Conservation (phyloP, 768 basidiomycete genomes). For the Hydnomerulius pinastri region DNA sequence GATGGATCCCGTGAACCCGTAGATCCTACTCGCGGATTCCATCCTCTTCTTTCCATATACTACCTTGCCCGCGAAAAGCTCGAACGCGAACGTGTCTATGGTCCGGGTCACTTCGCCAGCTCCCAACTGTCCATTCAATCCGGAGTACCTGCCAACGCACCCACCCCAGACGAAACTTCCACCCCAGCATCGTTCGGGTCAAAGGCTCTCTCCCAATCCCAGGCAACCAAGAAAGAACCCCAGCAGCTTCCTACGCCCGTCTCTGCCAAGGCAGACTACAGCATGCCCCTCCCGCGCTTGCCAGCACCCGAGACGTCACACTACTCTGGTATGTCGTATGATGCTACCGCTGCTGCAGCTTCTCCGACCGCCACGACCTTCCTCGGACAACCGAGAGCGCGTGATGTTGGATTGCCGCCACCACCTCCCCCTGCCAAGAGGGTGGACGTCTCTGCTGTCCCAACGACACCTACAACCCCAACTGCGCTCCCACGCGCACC, state of each 20-base stretch:
- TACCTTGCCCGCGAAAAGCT: constrained; percentile 95
- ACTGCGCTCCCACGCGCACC: constrained; percentile 62
- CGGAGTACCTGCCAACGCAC: constrained; percentile 18
- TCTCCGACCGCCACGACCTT: constrained; percentile 64
- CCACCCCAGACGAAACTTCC: constrained; percentile 20
- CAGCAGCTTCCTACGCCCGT: constrained; percentile 22
- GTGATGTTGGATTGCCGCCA: constrained; percentile 58
- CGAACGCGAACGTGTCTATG: constrained; percentile 92
- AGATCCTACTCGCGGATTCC: constrained; percentile 92
- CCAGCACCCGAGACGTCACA: constrained; percentile 83
- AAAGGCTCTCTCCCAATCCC: constrained; percentile 34
- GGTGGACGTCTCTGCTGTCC: constrained; percentile 25
- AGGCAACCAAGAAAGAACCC: constrained; percentile 34
- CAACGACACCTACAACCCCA: constrained; percentile 29
- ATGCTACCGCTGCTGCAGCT: constrained; percentile 45
- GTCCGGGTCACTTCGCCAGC: constrained; percentile 89
- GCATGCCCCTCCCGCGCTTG: constrained; percentile 78
- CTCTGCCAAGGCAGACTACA: constrained; percentile 66
- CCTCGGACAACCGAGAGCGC: constrained; percentile 61
- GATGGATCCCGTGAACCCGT: constrained; percentile 52
- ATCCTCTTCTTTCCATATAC: constrained; percentile 95
- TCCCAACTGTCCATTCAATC: constrained; percentile 74
- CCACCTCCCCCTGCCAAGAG: constrained; percentile 36
- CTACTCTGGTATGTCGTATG: constrained; percentile 82
- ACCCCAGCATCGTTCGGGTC: constrained; percentile 16